Evolutionary conservation across 148 eudicot genomes (phyloP).

Genomic region (Pharnaceum exiguum): DNA sequence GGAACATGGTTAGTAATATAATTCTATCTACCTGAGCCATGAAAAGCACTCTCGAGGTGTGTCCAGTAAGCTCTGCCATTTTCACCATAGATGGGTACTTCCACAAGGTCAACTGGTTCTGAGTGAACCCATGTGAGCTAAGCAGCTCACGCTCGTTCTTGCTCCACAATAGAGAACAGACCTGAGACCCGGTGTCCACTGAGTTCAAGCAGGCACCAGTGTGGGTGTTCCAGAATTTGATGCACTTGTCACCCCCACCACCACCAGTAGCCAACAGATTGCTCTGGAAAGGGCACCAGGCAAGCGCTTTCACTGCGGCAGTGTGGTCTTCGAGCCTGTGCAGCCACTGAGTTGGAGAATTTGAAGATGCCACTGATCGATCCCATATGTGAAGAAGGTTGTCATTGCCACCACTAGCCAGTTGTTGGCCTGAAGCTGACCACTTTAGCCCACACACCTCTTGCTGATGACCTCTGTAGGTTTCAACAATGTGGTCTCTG

Average conservation of each 20-base stretch:
- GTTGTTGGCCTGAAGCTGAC: slow-evolving; percentile 67
- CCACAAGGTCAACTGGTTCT: slow-evolving; percentile 82
- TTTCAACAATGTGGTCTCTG: slow-evolving; percentile 46
- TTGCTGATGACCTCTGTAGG: slow-evolving; percentile 63
- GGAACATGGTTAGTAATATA: too few species aligned
- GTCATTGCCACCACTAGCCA: slow-evolving; percentile 87
- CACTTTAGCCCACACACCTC: slow-evolving; percentile 81
- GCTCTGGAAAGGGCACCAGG: slow-evolving; percentile 92
- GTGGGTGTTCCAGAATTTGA: slow-evolving; percentile 86
- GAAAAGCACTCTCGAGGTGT: slow-evolving; percentile 79
- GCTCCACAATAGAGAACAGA: slow-evolving; percentile 75
- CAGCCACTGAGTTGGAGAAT: slow-evolving; percentile 56
- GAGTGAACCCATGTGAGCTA: slow-evolving; percentile 79
- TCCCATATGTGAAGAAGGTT: slow-evolving; percentile 83
- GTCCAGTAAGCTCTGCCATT: slow-evolving; percentile 73
- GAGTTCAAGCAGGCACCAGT: slow-evolving; percentile 85
- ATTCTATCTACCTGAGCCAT: slow-evolving; percentile 75
- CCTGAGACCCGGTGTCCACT: slow-evolving; percentile 76
- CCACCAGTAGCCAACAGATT: slow-evolving; percentile 84
- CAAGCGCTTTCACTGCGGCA: slow-evolving; percentile 86
- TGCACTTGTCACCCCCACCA: slow-evolving; percentile 67
- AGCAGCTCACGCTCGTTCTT: slow-evolving; percentile 75
- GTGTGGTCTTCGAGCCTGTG: slow-evolving; percentile 86
- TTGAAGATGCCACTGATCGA: slow-evolving; percentile 50
- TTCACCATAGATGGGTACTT: slow-evolving; percentile 86